Conservation (phyloP, 345 rosid genomes). For the Citrus sp. region DNA sequence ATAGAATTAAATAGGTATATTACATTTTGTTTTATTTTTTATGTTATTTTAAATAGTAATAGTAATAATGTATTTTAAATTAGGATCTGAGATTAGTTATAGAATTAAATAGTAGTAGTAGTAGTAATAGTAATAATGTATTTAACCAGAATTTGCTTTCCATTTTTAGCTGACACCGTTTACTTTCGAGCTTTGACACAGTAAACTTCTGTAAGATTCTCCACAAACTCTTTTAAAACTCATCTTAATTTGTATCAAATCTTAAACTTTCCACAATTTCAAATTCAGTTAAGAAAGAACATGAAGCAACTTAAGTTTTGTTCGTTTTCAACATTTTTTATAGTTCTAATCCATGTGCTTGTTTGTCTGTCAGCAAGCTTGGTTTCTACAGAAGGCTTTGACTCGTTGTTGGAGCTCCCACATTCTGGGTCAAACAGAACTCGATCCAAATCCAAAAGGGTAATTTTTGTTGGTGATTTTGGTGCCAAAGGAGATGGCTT, state of each 20-base stretch:
- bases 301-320: conserved; percentile 22
- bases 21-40: not conserved
- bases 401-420: conserved; percentile 59
- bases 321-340: conserved; percentile 14
- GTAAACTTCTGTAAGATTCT: not conserved
- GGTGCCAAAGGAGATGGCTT: conserved; percentile 77
- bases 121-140: too few species aligned
- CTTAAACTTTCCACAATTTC: not conserved
- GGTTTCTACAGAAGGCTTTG: conserved; percentile 40
- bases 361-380: conserved; percentile 17
- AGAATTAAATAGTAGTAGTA: too few species aligned
- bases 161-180: not conserved
- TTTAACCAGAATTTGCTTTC: not conserved
- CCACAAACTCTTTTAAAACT: not conserved
- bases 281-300: not conserved
- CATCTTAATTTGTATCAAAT: not conserved
- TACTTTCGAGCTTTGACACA: not conserved
- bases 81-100: too few species aligned
- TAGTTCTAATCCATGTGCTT: conserved; percentile 1
- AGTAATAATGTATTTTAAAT: too few species aligned
- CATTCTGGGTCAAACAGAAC: conserved; percentile 27
- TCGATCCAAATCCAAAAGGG: conserved; percentile 53
- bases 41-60: too few species aligned
- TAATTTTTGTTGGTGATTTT: conserved; percentile 46
- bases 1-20: not conserved